phyloP scores from a whole-genome alignment of 2,329 filamentous ascomycete species.

The Amesomyces nigricolor region DNA sequence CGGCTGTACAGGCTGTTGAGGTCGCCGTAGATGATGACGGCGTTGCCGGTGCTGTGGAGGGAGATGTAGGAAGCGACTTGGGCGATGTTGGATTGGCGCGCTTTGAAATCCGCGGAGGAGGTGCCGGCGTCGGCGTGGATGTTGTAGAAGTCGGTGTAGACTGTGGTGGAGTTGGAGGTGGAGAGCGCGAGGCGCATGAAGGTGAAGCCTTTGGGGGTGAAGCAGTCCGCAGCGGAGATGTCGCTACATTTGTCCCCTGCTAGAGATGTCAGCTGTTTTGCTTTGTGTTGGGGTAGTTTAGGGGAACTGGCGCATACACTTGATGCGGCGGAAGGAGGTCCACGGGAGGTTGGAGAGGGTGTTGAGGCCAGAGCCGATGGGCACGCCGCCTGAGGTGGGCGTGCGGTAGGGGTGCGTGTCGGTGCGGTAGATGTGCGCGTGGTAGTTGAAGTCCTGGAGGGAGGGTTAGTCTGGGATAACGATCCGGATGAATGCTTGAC shows the following conservation, averaged over 20 bases:
- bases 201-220: conserved; percentile 66
- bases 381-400: conserved; percentile 58
- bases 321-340: conserved; percentile 49
- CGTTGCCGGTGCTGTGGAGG: conserved; percentile 50
- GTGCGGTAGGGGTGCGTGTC: conserved; percentile 57
- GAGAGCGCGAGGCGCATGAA: conserved; percentile 55
- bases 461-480: no score
- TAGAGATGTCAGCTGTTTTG: no score
- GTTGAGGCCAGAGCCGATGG: conserved; percentile 59
- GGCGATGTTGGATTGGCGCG: conserved; percentile 53
- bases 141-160: conserved; percentile 61
- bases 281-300: no score
- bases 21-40: conserved; percentile 60
- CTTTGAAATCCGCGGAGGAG: conserved; percentile 45
- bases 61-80: conserved; percentile 56
- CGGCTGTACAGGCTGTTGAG: conserved; percentile 61
- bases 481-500: background rate
- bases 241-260: conserved; percentile 49
- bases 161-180: conserved; percentile 20
- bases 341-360: conserved; percentile 55
- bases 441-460: conserved; percentile 58
- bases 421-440: conserved; percentile 54
- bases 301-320: conserved; percentile 33
- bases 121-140: conserved; percentile 60
- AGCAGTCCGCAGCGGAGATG: conserved; percentile 52